Evolutionary conservation across 108 stramenopile species (phyloP), one percentile per base, ranked within the genome.

Genomic region (Nitzschia palea): DNA sequence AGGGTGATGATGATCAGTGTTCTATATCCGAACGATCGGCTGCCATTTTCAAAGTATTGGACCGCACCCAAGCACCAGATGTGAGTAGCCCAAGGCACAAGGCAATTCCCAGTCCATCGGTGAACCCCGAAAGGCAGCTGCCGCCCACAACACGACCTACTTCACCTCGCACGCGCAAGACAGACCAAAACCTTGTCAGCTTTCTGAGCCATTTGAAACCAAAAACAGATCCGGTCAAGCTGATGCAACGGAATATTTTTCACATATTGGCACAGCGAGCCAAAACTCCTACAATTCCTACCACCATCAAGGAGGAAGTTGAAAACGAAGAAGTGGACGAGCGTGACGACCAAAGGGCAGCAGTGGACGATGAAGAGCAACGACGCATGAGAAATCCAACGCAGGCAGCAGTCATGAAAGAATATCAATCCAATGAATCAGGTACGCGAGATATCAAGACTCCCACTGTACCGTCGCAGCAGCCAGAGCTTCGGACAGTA

Each of bases 171-270:
- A 48, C 47, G 15, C 4, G 8, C 5, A 10, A 6, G 37, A 10
- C 37, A 12, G 47, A 48, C 15, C 8, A 20, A 18, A 48, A 20
- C 47, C n/a, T n/a, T 4, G 22, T 20, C n/a, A 48, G 47, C 18
- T 14, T 10, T 40, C 14, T 40, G 37, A 40, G 37, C 14, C 47
- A 48, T 18, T 20, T 48, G 18, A 10, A 48, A 20, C 18, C 47
- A 18, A 10, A 20, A 4, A 18, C 17, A 4, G 47, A 48, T 18
- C 47, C 47, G 22, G 5, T 20, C 4, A 48, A 48, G 47, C 22
- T 48, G 47, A 48, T 48, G 47, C 47, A 37, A 37, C 18, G 55
- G 20, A 67, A 67, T 40, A 56, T 67, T 67, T 67, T 67, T 29
- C 66, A 54, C 20, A 55, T 67, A 42, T 26, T 67, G 26, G 55